Base-by-base conservation (phyloP, 83 land plant genomes). In the Picea mariana region DNA sequence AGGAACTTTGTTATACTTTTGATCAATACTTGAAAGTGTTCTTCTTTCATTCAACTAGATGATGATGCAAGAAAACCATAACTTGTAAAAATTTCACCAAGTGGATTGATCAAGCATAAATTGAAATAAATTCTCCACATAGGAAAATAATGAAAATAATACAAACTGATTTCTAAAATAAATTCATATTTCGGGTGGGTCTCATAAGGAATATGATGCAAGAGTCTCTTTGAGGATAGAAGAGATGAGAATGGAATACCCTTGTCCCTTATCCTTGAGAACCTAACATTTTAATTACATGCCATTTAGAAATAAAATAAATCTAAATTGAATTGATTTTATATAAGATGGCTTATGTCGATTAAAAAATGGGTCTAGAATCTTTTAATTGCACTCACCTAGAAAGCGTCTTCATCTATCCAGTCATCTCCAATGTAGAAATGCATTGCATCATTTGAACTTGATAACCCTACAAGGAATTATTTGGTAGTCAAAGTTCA, bases 121-220 rank as follows among this genome's bases (percentile, higher is more conserved):
- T 42, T 5, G 7, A 42, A 42, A 42, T 34, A 6, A 42, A 42
- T 42, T 42, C 47, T 42, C 47, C 47, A 44, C 47, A 44, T 44
- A 44, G 47, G 47, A 7, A 44, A 44, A 44, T 6, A 44, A 44
- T 44, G 47, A 44, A 44, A 44, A 44, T 44, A 44, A 44, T 44
- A 6, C 47, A 44, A 6, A 44, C 47, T 44, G 0, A 44, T 44
- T 44, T 66, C 68, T 26, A 26, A 2, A 24, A 9, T 78, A 18
- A 81, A 78, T 47, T 17, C 49, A 58, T 63, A 89, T 93, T 92
- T 93, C 89, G 20, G 89, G 67, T 31, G 95, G 87, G 55, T 91
- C 90, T 83, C 87, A 84, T 1, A 93, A 82, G 62, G 93, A 88
- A 82, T 85, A 93, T 68, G 84, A 84, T 40, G 93, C 93, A 47